These are phyloP conservation scores for Elasticomyces elasticus DNA, from an alignment of 495 filamentous ascomycete species.

Conservation along the genomic window DNA sequence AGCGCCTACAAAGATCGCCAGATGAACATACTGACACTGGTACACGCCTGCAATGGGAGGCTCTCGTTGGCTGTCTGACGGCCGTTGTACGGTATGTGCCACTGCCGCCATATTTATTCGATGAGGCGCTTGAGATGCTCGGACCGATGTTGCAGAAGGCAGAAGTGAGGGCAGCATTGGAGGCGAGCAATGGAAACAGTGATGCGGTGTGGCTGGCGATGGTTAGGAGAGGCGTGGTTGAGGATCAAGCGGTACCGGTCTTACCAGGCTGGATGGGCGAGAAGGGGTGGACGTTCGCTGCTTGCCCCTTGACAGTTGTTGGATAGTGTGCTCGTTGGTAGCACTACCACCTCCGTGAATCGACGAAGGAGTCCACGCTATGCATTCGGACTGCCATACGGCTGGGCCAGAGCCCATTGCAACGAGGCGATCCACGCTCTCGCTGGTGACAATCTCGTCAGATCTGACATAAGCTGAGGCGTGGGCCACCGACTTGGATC, in stretches of 20 bases:
- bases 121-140: slow-evolving; percentile 55
- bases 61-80: slow-evolving; percentile 43
- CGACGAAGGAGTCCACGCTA: too few relatives aligned
- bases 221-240: slow-evolving; percentile 1
- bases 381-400: too few relatives aligned
- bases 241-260: neutral
- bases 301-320: neutral
- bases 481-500: too few relatives aligned
- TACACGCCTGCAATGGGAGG: slow-evolving; percentile 50
- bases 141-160: slow-evolving; percentile 39
- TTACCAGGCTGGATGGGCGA: neutral
- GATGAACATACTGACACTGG: slow-evolving; percentile 39
- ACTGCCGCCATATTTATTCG: slow-evolving; percentile 54
- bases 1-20: slow-evolving; percentile 7
- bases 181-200: slow-evolving; percentile 53
- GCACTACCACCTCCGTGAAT: neutral
- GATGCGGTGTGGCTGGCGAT: slow-evolving; percentile 60
- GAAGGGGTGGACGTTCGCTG: neutral
- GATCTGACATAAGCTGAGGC: too few relatives aligned
- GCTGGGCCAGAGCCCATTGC: too few relatives aligned
- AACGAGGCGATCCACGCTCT: too few relatives aligned
- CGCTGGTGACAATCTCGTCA: too few relatives aligned
- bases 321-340: neutral
- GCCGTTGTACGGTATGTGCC: slow-evolving; percentile 46
- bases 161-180: slow-evolving; percentile 46